Percentiles rank a stretch among this genome's conserved stretches.
Evolutionary conservation across 495 filamentous ascomycete species (phyloP).

Genomic region (Penicillium diatomitis): DNA sequence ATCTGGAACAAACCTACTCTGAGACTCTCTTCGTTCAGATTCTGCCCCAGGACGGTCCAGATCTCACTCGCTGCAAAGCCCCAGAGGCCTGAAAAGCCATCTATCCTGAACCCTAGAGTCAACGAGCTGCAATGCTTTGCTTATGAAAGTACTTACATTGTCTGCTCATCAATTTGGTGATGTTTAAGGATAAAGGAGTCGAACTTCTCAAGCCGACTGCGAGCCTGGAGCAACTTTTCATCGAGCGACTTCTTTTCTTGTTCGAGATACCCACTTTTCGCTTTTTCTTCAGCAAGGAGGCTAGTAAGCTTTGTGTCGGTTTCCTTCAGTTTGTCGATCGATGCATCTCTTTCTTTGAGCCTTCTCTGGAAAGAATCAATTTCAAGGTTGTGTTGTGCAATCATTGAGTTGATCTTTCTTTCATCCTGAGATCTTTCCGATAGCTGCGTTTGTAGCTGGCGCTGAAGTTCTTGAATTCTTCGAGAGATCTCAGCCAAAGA

Average conservation of each 20-base stretch:
- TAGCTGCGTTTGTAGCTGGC: neutral
- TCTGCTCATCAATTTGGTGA: neutral
- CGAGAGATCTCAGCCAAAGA: neutral
- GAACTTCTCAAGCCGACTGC: neutral
- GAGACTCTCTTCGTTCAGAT: neutral
- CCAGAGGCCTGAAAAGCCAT: neutral
- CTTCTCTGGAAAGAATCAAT: neutral
- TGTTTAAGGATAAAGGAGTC: neutral
- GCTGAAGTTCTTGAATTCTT: neutral
- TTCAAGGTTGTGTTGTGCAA: neutral
- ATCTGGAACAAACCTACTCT: neutral
- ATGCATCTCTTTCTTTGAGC: neutral
- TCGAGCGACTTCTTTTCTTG: slow-evolving; percentile 26
- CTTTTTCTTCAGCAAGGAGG: neutral
- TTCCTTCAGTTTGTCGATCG: neutral
- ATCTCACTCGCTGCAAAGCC: neutral
- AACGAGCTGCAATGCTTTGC: neutral
- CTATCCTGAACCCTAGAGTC: neutral
- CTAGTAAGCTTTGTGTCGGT: neutral
- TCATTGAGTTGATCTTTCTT: neutral
- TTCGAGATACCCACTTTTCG: neutral
- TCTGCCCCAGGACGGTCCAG: neutral
- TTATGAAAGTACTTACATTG: neutral
- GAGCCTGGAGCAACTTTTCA: slow-evolving; percentile 31
- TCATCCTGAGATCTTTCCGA: neutral